Evolutionary conservation across 2,329 filamentous ascomycete species (phyloP), one percentile per base, ranked within the genome.

Genomic region (Bertia moriformis): DNA sequence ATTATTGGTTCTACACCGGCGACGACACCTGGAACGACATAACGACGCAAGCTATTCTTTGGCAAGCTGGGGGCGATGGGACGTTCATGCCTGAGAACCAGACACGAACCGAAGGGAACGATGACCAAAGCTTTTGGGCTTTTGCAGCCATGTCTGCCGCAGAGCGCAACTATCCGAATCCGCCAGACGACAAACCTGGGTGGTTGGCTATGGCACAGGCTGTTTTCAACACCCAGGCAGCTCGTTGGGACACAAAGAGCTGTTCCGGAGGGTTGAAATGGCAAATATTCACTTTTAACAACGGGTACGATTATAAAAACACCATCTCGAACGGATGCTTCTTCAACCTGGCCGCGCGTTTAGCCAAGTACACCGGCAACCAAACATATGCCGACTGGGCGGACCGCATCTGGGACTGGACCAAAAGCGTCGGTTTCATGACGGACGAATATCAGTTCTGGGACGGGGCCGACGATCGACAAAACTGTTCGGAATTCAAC

Each of bases 221-320:
- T 45, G 71, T 83, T 20, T 91, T 84, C 67, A 77, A 87, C 53
- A 69, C 71, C 33, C 78, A 87, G 50, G 67, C 66, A 4, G 56
- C 57, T 17, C 73, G 85, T 36, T 91, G 85, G 85, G 77, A 88
- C 52, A 66, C 61, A 0, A 60, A 64, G 0, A 58, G 62, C 29
- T 93, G 85, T 50, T 67, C 65, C 18, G 85, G 85, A 43, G 86
- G 85, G 3, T 60, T 91, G 37, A 67, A 74, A 41, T 89, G 83
- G 83, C 85, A 93, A 61, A 86, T 93, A 47, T 88, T 79, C 54
- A 61, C 69, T 1, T 73, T 71, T 48, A 89, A 93, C 53, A 76
- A 76, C 44, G 86, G 85, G 13, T 78, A 87, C 54, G 69, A 75
- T 50, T 91, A 93, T 69, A 91, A 88, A 59, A 89, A 89, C 61